A percentile compares a stretch with the other conserved stretches of the same genome.
phyloP scores from a whole-genome alignment of 345 rosid species.

The Laguncularia racemosa region DNA sequence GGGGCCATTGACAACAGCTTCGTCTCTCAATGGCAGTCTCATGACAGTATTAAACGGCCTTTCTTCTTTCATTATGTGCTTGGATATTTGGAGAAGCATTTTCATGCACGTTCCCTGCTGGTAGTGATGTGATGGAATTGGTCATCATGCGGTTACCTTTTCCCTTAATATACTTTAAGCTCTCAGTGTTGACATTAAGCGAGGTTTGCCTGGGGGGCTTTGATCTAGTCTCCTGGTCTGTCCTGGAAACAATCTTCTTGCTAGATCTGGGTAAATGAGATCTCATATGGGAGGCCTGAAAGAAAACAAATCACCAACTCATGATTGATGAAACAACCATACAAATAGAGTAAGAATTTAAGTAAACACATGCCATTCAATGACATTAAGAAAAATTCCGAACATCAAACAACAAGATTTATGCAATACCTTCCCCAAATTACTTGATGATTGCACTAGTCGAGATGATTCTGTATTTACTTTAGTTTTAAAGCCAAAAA shows the following conservation, averaged over 20 bases:
- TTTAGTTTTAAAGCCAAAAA: conserved; percentile 19
- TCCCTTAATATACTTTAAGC: conserved; percentile 19
- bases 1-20: neutral
- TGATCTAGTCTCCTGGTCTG: conserved; percentile 22
- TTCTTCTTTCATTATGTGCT: neutral
- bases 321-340: neutral
- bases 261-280: conserved; percentile 44
- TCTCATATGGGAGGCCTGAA: conserved; percentile 34
- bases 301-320: conserved; percentile 6
- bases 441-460: conserved; percentile 7
- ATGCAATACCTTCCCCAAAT: conserved; percentile 9
- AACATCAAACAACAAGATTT: no score
- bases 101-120: conserved; percentile 43
- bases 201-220: conserved; percentile 31
- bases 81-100: conserved; percentile 68
- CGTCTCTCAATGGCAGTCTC: neutral
- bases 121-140: conserved; percentile 23
- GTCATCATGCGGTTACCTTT: conserved; percentile 26
- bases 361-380: neutral
- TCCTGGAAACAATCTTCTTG: conserved; percentile 29
- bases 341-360: neutral
- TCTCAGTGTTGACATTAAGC: conserved; percentile 11
- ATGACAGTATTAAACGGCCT: neutral
- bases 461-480: conserved; percentile 8
- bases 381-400: no score